phyloP scores from a whole-genome alignment of 768 basidiomycete genomes.

The Tubosaeta sp. region DNA sequence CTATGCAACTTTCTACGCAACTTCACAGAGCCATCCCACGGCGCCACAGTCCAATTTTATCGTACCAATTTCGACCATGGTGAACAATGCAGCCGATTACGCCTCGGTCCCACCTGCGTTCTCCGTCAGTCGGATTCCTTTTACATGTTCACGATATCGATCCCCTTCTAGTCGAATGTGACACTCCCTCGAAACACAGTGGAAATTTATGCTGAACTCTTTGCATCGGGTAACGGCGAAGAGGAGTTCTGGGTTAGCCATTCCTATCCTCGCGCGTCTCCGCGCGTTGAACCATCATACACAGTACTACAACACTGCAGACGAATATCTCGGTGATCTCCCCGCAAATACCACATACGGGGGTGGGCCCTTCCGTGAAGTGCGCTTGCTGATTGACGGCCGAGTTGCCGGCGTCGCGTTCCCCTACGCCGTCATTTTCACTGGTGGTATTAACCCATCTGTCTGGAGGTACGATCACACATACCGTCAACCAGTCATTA shows the following conservation, averaged over 20 bases:
- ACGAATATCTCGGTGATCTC: slow-evolving; percentile 52
- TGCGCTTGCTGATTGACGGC: slow-evolving; percentile 56
- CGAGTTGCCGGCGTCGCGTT: slow-evolving; percentile 52
- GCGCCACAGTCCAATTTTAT: slow-evolving; percentile 60
- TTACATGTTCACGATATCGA: not conserved
- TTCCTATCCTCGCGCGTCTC: not conserved
- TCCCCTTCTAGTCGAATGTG: slow-evolving; percentile 48
- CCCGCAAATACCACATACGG: slow-evolving; percentile 45
- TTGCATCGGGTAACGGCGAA: slow-evolving; percentile 60
- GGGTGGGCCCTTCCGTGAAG: slow-evolving; percentile 58
- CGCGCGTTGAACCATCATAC: not conserved
- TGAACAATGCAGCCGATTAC: slow-evolving; percentile 62
- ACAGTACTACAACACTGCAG: slow-evolving; percentile 66
- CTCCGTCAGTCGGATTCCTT: slow-evolving; percentile 41
- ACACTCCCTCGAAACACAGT: slow-evolving; percentile 69
- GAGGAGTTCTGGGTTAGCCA: slow-evolving; percentile 75
- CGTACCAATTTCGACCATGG: slow-evolving; percentile 64
- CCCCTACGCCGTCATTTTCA: slow-evolving; percentile 64
- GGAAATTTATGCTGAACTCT: slow-evolving; percentile 63
- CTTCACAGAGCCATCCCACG: slow-evolving; percentile 52
- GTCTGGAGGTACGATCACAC: slow-evolving; percentile 55
- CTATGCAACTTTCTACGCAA: slow-evolving; percentile 67
- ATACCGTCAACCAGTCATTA: not conserved
- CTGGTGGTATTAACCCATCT: slow-evolving; percentile 66
- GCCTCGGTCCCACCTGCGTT: slow-evolving; percentile 73